Evolutionary conservation across 2,329 filamentous ascomycete genomes (phyloP).

Genomic region (Phialophora chinensis): DNA sequence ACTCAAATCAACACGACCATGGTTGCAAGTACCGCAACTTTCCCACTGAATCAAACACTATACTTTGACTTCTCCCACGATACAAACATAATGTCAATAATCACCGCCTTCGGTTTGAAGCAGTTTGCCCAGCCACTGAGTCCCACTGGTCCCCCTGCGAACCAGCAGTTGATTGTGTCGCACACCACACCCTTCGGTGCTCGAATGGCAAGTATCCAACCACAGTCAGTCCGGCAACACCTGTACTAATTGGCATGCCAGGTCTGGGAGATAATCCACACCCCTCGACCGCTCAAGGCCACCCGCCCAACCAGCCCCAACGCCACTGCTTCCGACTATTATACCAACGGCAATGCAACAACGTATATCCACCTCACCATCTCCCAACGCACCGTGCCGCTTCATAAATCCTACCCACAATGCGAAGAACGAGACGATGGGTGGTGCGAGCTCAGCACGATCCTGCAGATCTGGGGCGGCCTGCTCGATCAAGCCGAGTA

Average conservation of each 20-base stretch:
- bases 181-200: constrained; percentile 75
- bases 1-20: constrained; percentile 56
- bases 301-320: constrained; percentile 52
- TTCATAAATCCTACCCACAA: constrained; percentile 68
- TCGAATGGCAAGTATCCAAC: constrained; percentile 56
- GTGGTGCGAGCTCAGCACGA: constrained; percentile 76
- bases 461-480: constrained; percentile 66
- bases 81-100: constrained; percentile 71
- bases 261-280: constrained; percentile 73
- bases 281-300: constrained; percentile 66
- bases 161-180: constrained; percentile 68
- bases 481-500: constrained; percentile 66
- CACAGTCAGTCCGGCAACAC: neutral
- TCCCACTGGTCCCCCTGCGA: constrained; percentile 59
- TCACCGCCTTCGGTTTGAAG: constrained; percentile 69
- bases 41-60: constrained; percentile 75
- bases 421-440: constrained; percentile 73
- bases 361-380: constrained; percentile 76
- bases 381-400: constrained; percentile 74
- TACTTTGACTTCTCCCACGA: constrained; percentile 83
- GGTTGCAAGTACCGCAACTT: constrained; percentile 66
- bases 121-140: constrained; percentile 70
- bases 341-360: constrained; percentile 61
- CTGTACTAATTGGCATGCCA: constrained; percentile 10
- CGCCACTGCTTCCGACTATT: constrained; percentile 46